phyloP scores from a whole-genome alignment of 352 stramenopile genomes.

The Phytophthora pinifolia region DNA sequence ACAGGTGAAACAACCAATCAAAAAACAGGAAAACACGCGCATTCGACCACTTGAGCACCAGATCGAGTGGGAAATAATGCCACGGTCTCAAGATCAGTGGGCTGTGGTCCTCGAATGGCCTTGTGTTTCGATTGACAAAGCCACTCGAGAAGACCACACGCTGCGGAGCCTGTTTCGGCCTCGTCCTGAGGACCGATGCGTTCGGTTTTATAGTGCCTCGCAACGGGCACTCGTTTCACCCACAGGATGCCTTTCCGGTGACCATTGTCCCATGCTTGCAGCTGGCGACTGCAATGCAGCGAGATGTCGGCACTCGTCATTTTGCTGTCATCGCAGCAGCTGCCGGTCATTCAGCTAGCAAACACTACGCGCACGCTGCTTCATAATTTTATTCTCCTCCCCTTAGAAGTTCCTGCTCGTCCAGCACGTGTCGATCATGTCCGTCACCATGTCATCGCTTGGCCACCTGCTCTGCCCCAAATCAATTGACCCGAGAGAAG shows the following conservation, averaged over 20 bases:
- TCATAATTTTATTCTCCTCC: conserved; percentile 1
- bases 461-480: conserved; percentile 16
- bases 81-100: too few relatives aligned
- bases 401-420: not conserved
- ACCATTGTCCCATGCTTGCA: conserved; percentile 16
- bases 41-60: too few relatives aligned
- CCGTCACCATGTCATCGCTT: conserved; percentile 19
- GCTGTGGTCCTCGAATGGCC: too few relatives aligned
- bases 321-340: conserved; percentile 9
- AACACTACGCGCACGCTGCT: conserved; percentile 4
- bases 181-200: not conserved
- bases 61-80: too few relatives aligned
- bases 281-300: not conserved
- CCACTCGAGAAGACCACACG: too few relatives aligned
- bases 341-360: not conserved
- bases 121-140: too few relatives aligned
- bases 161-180: not conserved
- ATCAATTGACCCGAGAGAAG: not conserved
- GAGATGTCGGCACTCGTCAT: conserved; percentile 8
- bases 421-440: not conserved
- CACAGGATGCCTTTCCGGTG: conserved; percentile 8
- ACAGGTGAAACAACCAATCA: too few relatives aligned
- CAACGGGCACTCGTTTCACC: conserved; percentile 32
- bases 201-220: too few relatives aligned
- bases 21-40: too few relatives aligned